Evolutionary conservation across 768 basidiomycete genomes (phyloP).

Genomic region (Tylopilus plumbeoviolaceoides): DNA sequence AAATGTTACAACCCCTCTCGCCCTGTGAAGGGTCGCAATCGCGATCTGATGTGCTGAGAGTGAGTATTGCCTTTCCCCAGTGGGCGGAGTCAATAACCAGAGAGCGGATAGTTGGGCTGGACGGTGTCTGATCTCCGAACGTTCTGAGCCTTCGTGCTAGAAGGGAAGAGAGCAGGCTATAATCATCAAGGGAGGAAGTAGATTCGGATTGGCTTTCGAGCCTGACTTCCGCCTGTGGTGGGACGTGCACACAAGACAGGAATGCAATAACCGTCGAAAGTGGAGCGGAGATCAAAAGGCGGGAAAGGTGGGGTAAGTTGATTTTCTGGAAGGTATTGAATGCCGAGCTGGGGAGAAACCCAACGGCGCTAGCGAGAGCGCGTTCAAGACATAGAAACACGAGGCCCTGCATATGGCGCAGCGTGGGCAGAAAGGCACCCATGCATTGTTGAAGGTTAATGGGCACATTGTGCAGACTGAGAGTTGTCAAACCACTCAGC

Average conservation of each 20-base stretch:
- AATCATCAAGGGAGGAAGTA: background rate
- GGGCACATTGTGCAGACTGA: conserved; percentile 30
- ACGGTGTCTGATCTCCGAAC: background rate
- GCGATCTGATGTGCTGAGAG: background rate
- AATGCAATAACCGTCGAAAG: background rate
- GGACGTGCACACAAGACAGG: conserved; percentile 5
- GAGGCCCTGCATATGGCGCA: conserved; percentile 29
- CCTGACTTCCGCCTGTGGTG: background rate
- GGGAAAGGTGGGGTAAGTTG: conserved; percentile 3
- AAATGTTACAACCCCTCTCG: background rate
- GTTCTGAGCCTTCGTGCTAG: background rate
- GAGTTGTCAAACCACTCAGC: conserved; percentile 27
- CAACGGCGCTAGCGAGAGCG: conserved; percentile 12
- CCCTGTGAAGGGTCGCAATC: background rate
- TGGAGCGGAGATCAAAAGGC: conserved; percentile 3
- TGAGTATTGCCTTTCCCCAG: background rate
- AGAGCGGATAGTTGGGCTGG: background rate
- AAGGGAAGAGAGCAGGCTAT: background rate
- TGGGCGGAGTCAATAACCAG: background rate
- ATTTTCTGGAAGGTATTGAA: background rate
- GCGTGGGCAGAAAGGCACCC: conserved; percentile 28
- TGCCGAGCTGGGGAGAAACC: background rate
- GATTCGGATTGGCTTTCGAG: background rate
- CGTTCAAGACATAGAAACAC: conserved; percentile 31
- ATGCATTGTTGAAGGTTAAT: conserved; percentile 24